Conservation (phyloP, 306 rosid genomes). For the Carpinus fangiana region DNA sequence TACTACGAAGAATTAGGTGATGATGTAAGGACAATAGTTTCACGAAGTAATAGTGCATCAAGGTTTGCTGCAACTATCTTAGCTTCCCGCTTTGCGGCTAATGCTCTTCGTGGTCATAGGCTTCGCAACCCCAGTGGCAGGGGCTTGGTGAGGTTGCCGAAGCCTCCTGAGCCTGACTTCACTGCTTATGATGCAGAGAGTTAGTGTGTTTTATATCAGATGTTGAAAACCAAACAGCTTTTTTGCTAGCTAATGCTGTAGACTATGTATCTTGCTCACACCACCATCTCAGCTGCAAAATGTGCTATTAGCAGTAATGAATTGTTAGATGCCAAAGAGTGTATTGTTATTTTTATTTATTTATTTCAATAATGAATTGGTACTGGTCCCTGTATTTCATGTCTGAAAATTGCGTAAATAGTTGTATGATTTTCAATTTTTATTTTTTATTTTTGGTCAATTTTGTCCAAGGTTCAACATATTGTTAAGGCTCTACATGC, state of each 20-base stretch:
- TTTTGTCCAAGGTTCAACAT: too few species aligned
- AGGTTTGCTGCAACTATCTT: slow-evolving; percentile 51
- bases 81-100: slow-evolving; percentile 80
- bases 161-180: slow-evolving; percentile 87
- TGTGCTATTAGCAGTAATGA: background rate
- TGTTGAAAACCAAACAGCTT: background rate
- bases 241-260: slow-evolving; percentile 5
- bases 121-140: slow-evolving; percentile 40
- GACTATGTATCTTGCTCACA: background rate
- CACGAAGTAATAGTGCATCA: slow-evolving; percentile 11
- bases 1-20: slow-evolving; percentile 21
- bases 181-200: slow-evolving; percentile 30
- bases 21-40: slow-evolving; percentile 31
- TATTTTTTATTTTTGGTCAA: too few species aligned
- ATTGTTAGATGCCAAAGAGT: background rate
- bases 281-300: background rate
- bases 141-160: slow-evolving; percentile 37
- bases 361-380: background rate
- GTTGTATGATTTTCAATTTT: too few species aligned
- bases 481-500: too few species aligned
- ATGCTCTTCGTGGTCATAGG: slow-evolving; percentile 62
- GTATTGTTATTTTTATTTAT: too few species aligned
- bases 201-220: background rate
- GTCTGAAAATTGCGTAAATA: too few species aligned
- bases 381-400: background rate